Conservation (phyloP, 495 filamentous ascomycete genomes). For the Tuber melanosporum region DNA sequence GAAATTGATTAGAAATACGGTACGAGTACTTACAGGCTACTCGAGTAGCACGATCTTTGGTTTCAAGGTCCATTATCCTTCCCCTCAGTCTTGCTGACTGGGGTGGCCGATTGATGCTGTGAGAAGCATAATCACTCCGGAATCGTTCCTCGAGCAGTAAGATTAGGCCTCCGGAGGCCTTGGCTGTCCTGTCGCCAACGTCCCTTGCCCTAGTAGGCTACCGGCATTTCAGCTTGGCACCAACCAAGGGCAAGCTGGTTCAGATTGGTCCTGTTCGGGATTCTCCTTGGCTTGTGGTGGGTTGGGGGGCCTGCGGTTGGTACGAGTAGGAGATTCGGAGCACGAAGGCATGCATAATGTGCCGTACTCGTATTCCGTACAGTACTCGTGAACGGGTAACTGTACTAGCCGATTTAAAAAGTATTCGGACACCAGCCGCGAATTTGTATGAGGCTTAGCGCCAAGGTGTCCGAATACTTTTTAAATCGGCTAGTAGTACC, state of each 20-base stretch:
- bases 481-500: too few relatives aligned
- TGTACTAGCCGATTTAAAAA: too few relatives aligned
- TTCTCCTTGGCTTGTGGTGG: background rate
- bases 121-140: background rate
- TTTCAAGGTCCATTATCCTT: background rate
- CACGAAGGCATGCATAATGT: background rate
- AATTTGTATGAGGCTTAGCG: too few relatives aligned
- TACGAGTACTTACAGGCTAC: too few relatives aligned
- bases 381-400: too few relatives aligned
- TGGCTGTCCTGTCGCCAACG: too few relatives aligned
- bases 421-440: too few relatives aligned
- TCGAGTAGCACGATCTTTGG: background rate
- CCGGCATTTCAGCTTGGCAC: background rate
- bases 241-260: background rate
- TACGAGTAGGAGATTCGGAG: background rate
- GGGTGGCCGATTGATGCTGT: background rate
- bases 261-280: background rate
- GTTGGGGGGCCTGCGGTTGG: too few relatives aligned
- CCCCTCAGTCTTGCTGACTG: background rate
- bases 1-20: background rate
- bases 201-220: too few relatives aligned
- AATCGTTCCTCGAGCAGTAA: background rate
- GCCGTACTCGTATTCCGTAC: too few relatives aligned
- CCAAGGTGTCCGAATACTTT: too few relatives aligned
- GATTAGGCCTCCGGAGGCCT: too few relatives aligned